Evolutionary conservation across 2,329 filamentous ascomycete species (phyloP).

Genomic region (Curvularia spicifera): DNA sequence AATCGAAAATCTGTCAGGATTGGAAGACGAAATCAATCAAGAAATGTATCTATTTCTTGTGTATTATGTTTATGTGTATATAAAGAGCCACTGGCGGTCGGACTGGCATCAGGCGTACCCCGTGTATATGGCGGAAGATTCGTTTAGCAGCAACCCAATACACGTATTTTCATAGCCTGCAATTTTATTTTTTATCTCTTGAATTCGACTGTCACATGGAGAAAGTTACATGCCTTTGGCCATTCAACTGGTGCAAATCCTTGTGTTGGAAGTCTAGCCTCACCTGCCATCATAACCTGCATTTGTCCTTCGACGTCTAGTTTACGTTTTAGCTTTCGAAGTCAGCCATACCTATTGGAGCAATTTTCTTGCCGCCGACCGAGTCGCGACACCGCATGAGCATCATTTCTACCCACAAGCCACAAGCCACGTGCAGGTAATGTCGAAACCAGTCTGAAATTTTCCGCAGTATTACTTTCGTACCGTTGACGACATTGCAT

Average conservation of each 20-base stretch:
- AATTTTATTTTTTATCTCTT: background rate
- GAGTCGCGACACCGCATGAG: background rate
- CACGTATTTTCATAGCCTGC: background rate
- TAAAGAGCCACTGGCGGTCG: background rate
- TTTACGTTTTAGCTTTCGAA: conserved; percentile 12
- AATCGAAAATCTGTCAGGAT: background rate
- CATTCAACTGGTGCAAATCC: background rate
- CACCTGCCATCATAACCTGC: background rate
- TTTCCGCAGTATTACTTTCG: background rate
- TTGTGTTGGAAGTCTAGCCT: background rate
- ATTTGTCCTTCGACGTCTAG: conserved; percentile 5
- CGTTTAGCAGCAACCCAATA: background rate
- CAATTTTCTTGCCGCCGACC: conserved; percentile 1
- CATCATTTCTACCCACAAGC: background rate
- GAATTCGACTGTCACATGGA: background rate
- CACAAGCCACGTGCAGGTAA: background rate
- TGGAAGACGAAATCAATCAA: background rate
- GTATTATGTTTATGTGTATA: conserved; percentile 6
- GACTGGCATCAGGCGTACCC: background rate
- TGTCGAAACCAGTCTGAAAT: background rate
- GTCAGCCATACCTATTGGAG: conserved; percentile 9
- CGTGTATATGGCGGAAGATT: background rate
- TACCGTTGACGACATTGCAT: background rate
- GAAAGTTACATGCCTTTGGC: background rate
- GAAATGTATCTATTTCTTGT: background rate